Evolutionary conservation across 352 stramenopile genomes (phyloP).

Genomic region (Peronospora destructor): DNA sequence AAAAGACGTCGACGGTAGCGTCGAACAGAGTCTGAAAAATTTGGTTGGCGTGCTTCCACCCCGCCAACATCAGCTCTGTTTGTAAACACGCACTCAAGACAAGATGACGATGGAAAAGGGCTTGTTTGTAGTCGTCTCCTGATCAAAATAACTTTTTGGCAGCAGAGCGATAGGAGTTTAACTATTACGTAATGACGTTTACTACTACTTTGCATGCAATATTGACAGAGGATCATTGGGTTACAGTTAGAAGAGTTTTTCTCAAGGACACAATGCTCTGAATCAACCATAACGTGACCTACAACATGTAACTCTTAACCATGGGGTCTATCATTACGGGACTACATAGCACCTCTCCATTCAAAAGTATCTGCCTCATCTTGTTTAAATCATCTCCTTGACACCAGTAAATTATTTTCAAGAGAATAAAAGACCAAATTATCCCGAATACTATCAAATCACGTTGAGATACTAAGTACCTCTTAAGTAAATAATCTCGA

Average conservation of each 20-base stretch:
- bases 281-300: slow-evolving; percentile 15
- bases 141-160: slow-evolving; percentile 1
- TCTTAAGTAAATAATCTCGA: neutral
- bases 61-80: slow-evolving; percentile 1
- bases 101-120: neutral
- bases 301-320: neutral
- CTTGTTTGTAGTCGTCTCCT: neutral
- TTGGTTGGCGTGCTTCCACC: neutral
- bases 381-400: slow-evolving; percentile 27
- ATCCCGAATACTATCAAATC: neutral
- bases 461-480: neutral
- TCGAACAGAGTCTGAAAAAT: slow-evolving; percentile 5
- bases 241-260: slow-evolving; percentile 5
- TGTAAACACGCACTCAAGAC: neutral
- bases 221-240: slow-evolving; percentile 13
- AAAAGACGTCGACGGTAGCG: slow-evolving; percentile 24
- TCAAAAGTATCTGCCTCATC: slow-evolving; percentile 38
- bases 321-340: slow-evolving; percentile 7
- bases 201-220: neutral
- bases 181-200: slow-evolving; percentile 23
- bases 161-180: slow-evolving; percentile 12
- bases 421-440: neutral
- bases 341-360: slow-evolving; percentile 13
- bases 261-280: slow-evolving; percentile 11
- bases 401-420: neutral